phyloP scores from a whole-genome alignment of 2,329 filamentous ascomycete genomes.

The Neonectria ditissima region DNA sequence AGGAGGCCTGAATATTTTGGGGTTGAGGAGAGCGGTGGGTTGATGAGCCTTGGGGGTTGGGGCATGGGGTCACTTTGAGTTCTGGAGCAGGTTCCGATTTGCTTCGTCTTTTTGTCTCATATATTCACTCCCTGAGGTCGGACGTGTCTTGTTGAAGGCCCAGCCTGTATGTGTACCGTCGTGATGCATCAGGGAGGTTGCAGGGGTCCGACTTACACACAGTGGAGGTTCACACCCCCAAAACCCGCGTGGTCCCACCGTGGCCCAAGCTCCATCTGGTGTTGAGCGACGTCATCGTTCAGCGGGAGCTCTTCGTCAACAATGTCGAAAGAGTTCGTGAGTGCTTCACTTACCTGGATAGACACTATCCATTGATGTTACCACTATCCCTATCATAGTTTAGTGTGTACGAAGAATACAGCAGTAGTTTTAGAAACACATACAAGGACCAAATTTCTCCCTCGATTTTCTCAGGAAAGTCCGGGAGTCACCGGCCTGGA shows the following conservation, averaged over 20 bases:
- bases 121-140: slow-evolving; percentile 20
- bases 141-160: slow-evolving; percentile 38
- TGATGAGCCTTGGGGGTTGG: slow-evolving; percentile 40
- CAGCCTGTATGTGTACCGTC: slow-evolving; percentile 41
- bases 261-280: no score
- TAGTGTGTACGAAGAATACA: not conserved
- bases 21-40: not conserved
- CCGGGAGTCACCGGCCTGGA: slow-evolving; percentile 62
- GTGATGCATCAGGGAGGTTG: not conserved
- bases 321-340: not conserved
- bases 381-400: slow-evolving; percentile 57
- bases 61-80: slow-evolving; percentile 14
- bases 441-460: slow-evolving; percentile 88
- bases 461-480: slow-evolving; percentile 84
- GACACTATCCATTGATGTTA: slow-evolving; percentile 72
- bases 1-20: slow-evolving; percentile 1
- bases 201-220: slow-evolving; percentile 7
- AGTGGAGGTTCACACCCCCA: no score
- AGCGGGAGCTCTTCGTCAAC: no score
- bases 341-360: slow-evolving; percentile 2
- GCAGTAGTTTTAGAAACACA: not conserved
- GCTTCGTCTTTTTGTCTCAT: slow-evolving; percentile 4
- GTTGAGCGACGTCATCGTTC: no score
- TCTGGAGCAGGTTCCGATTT: not conserved
- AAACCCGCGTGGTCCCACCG: no score